Conservation (phyloP, 2,329 filamentous ascomycete genomes). For the Fusarium lateritium region DNA sequence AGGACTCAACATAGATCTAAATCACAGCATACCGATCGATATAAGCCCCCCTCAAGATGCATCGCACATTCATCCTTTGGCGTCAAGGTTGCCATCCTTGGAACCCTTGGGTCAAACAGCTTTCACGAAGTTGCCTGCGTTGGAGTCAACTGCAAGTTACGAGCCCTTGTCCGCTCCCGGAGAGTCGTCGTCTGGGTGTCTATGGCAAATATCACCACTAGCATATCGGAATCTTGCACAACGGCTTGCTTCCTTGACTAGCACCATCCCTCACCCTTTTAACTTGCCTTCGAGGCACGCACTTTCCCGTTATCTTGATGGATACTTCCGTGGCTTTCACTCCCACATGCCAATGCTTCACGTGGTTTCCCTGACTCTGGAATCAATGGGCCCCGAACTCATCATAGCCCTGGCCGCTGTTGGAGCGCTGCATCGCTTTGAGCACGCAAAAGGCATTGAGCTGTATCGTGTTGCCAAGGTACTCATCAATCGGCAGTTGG, state of each 20-base stretch:
- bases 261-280: conserved; percentile 1
- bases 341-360: conserved; percentile 31
- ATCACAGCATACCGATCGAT: no score
- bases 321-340: conserved; percentile 31
- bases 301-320: conserved; percentile 26
- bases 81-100: no score
- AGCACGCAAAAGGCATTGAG: not conserved
- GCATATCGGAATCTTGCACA: not conserved
- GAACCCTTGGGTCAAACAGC: no score
- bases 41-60: no score
- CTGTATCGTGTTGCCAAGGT: conserved; percentile 8
- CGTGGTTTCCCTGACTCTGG: conserved; percentile 8
- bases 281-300: conserved; percentile 23
- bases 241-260: not conserved
- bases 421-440: conserved; percentile 5
- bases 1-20: no score
- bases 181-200: no score
- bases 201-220: not conserved
- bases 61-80: no score
- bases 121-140: no score
- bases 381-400: conserved; percentile 5
- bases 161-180: no score
- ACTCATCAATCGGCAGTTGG: not conserved
- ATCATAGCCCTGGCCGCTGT: conserved; percentile 4
- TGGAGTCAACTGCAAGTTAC: no score